phyloP scores from a whole-genome alignment of 192 early-diverging fungal species.

The Entrophospora sp. region DNA sequence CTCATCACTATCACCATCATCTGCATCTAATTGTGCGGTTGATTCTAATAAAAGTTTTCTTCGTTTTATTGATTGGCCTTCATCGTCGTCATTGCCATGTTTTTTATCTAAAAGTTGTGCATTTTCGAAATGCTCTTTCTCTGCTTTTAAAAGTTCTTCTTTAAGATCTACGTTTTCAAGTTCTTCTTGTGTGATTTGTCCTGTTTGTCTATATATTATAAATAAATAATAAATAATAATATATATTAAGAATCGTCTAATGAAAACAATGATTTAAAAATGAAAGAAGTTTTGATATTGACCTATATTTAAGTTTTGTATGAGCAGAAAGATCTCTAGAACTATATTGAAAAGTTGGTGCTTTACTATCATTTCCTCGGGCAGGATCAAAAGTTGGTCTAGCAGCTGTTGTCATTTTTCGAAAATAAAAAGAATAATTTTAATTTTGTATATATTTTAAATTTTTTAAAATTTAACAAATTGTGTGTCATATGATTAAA shows the following conservation, averaged over 20 bases:
- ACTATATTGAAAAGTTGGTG: slow-evolving; percentile 54
- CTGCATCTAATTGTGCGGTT: slow-evolving; percentile 45
- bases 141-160: slow-evolving; percentile 55
- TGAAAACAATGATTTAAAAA: too few species aligned
- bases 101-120: not conserved
- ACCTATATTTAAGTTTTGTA: slow-evolving; percentile 69
- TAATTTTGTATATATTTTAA: too few species aligned
- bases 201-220: slow-evolving; percentile 46
- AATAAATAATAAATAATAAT: too few species aligned
- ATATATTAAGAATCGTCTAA: too few species aligned
- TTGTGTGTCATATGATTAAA: too few species aligned
- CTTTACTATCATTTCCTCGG: slow-evolving; percentile 53
- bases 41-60: slow-evolving; percentile 33
- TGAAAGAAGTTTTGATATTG: too few species aligned
- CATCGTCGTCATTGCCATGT: not conserved
- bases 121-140: slow-evolving; percentile 54
- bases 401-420: slow-evolving; percentile 37
- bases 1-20: slow-evolving; percentile 50
- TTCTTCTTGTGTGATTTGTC: slow-evolving; percentile 51
- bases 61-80: slow-evolving; percentile 26
- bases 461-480: too few species aligned
- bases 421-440: too few species aligned
- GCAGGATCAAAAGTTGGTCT: slow-evolving; percentile 73
- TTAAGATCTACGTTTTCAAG: slow-evolving; percentile 54
- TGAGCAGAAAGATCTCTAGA: slow-evolving; percentile 66